A percentile compares a stretch with the other conserved stretches of the same genome.
These are phyloP conservation scores for Lactarius pseudohatsudake DNA, from an alignment of 768 basidiomycete genomes.

Conservation along the genomic window DNA sequence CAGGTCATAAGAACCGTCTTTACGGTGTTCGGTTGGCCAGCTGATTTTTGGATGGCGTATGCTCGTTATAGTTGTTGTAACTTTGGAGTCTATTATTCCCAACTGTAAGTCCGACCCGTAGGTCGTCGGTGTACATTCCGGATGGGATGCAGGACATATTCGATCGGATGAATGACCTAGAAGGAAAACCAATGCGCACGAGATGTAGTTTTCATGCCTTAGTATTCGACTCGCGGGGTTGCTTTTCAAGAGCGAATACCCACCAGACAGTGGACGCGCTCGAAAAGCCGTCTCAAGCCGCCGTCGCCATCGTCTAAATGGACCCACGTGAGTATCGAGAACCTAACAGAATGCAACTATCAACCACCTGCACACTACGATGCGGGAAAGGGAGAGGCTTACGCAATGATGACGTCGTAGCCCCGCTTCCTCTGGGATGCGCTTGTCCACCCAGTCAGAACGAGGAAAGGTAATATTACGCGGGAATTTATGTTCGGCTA, in stretches of 20 bases:
- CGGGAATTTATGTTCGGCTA: constrained; percentile 52
- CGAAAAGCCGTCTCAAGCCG: constrained; percentile 42
- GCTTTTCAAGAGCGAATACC: constrained; percentile 79
- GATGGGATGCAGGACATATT: constrained; percentile 28
- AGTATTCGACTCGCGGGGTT: constrained; percentile 80
- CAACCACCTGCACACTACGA: not conserved
- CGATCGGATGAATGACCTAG: not conserved
- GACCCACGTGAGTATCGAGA: constrained; percentile 91
- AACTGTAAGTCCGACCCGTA: constrained; percentile 38
- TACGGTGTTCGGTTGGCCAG: no score
- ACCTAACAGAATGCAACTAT: constrained; percentile 27
- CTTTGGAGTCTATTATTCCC: constrained; percentile 54
- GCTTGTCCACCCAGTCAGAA: constrained; percentile 68
- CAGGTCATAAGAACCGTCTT: no score
- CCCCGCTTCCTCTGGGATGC: constrained; percentile 53
- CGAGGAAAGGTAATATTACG: constrained; percentile 73
- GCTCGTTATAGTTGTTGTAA: constrained; percentile 42
- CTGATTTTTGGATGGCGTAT: no score
- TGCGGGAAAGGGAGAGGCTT: constrained; percentile 33
- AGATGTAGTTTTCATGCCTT: constrained; percentile 72
- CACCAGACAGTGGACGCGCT: constrained; percentile 54
- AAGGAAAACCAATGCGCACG: constrained; percentile 37
- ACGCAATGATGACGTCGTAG: constrained; percentile 85
- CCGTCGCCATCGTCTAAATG: constrained; percentile 75
- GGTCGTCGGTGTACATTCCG: no score